Base-by-base conservation (phyloP, 208 protist species). In the Trypanosomatidae sp. region DNA sequence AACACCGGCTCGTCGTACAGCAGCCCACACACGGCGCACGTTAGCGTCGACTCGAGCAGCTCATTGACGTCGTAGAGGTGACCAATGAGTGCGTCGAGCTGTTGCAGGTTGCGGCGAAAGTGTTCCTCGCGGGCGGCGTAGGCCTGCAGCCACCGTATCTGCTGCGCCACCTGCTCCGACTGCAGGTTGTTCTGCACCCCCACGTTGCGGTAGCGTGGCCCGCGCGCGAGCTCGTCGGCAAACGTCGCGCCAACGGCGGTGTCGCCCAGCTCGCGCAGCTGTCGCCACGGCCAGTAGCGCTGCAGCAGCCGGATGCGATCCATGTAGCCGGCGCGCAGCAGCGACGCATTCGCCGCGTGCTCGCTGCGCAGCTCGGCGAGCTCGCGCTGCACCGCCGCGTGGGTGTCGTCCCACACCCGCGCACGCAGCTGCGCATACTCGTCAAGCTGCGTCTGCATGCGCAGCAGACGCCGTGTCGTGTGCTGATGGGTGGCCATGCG, bases 231-330 rank as follows among this genome's bases (percentile, higher is more conserved):
- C 56, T 92, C 78, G 45, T 84, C 72, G 53, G 68, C 68, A 48
- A 92, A 92, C 18, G 83, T 92, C 0, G 37, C 32, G 6, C 72
- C 78, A 2, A 88, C 78, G 11, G 54, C 67, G 21, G 71, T 76
- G 49, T 87, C 78, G 3, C 83, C 83, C 0, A 92, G 62, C 33
- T 85, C 83, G 22, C 70, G 66, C 19, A 92, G 62, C 35, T 84
- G 80, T 3, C 83, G 71, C 79, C 83, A 92, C 7, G 78, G 74
- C 79, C 83, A 92, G 50, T 92, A 92, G 2, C 74, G 77, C 28
- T 83, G 68, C 27, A 92, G 60, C 45, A 92, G 58, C 33, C 71
- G 78, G 21, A 92, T 82, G 30, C 83, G 78, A 19, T 75, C 56
- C 1, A 79, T 65, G 51, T 66, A 88, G 15, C 76, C 70, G 6